Conservation (phyloP, 176 grass and related monocot genomes). For the Oryza meyeriana region DNA sequence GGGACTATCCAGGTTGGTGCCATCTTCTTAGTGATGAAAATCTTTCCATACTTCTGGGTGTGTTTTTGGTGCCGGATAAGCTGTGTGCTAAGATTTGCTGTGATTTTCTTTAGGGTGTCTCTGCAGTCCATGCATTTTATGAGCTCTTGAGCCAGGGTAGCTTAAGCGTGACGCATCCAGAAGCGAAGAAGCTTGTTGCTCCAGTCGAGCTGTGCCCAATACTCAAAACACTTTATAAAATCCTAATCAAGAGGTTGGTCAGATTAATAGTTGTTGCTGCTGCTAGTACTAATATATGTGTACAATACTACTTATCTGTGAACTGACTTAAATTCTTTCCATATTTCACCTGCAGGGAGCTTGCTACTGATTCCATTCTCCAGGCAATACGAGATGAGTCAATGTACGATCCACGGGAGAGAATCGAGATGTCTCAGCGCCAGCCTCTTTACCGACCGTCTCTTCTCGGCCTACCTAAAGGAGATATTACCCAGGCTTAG, state of each 20-base stretch:
- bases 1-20: slow-evolving; percentile 84
- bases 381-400: slow-evolving; percentile 84
- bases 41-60: background rate
- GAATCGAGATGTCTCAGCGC: slow-evolving; percentile 70
- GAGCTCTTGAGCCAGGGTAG: slow-evolving; percentile 85
- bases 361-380: slow-evolving; percentile 67
- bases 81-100: slow-evolving; percentile 15
- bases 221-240: slow-evolving; percentile 88
- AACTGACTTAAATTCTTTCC: background rate
- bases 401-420: slow-evolving; percentile 84
- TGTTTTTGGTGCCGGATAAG: background rate
- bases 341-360: slow-evolving; percentile 56
- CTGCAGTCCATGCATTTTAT: slow-evolving; percentile 92
- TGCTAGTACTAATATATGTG: background rate
- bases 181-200: slow-evolving; percentile 76
- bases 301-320: background rate
- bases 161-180: slow-evolving; percentile 83
- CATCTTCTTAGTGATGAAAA: background rate
- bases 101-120: slow-evolving; percentile 64
- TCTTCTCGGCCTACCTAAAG: slow-evolving; percentile 58
- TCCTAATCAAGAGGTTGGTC: slow-evolving; percentile 83
- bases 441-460: slow-evolving; percentile 74
- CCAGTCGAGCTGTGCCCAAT: slow-evolving; percentile 93
- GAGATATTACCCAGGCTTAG: slow-evolving; percentile 30
- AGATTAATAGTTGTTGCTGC: background rate